Base-by-base conservation (phyloP, 495 filamentous ascomycete genomes). In the Hypoxylon trugodes region DNA sequence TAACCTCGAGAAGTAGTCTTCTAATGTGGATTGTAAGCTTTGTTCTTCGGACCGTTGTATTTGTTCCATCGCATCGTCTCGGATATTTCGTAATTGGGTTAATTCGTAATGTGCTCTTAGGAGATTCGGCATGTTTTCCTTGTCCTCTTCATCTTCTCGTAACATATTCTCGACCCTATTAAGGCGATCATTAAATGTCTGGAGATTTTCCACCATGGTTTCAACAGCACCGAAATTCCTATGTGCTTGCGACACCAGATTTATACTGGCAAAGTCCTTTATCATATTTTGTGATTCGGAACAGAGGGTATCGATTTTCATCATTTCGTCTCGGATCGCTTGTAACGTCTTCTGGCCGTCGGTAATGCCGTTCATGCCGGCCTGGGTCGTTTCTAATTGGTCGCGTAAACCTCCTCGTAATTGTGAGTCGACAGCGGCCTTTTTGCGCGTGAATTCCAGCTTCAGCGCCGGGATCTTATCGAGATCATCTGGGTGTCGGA, bases 241-340 rank as follows among this genome's bases (percentile, higher is more conserved):
- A 76, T 99, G 95, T 22, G 96, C 91, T 74, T 94, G 90, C 18
- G 93, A 92, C 35, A 98, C 87, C 63, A 91, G 79, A 73, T 97
- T 97, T 76, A 99, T 97, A 69, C 95, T 91, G 30, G 96, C 91
- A 72, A 99, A 99, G 78, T 98, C 95, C 56, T 88, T 86, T 55
- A 98, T 96, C 85, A 96, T 96, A 68, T 90, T 88, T 78, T 98
- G 94, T 45, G 92, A 90, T 74, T 98, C 96, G 58, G 91, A 90
- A 77, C 95, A 98, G 46, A 99, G 84, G 80, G 93, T 94, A 76
- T 98, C 96, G 73, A 99, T 97, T 76, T 95, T 95, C 81, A 93
- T 89, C 82, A 99, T 93, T 80, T 98, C 95, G 69, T 98, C 96
- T 75, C 94, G 94, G 69, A 97, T 96, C 61, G 87, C 85, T 59